Percentiles rank a stretch among this genome's conserved stretches.
Conservation (phyloP, 257 asterid genomes). For the Przewalskia tangutica region DNA sequence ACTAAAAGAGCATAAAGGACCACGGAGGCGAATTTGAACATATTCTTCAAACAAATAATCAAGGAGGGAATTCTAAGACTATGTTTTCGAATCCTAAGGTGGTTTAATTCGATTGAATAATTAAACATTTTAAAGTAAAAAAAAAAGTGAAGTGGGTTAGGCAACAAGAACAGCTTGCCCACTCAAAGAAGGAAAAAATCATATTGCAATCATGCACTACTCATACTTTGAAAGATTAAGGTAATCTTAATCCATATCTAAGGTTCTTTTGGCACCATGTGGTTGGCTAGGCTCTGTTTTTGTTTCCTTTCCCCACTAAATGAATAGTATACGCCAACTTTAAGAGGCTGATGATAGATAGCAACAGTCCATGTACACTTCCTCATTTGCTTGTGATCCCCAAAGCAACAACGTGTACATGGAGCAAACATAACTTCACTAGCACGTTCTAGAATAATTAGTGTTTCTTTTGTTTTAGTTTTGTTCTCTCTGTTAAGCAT, state of each 20-base stretch:
- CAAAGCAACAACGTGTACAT: background rate
- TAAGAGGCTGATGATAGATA: background rate
- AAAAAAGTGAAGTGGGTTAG: background rate
- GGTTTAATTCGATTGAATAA: background rate
- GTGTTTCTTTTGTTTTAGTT: background rate
- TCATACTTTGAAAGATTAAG: background rate
- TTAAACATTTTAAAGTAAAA: background rate
- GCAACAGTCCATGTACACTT: background rate
- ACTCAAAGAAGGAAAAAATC: background rate
- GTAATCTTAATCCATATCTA: background rate
- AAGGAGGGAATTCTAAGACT: background rate
- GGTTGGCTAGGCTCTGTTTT: background rate
- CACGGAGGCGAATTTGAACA: slow-evolving; percentile 24
- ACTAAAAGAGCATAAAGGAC: slow-evolving; percentile 13
- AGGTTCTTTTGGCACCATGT: background rate
- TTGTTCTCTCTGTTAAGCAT: background rate
- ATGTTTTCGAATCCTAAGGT: background rate
- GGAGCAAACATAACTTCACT: background rate
- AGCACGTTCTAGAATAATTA: background rate
- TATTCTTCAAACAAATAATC: slow-evolving; percentile 18
- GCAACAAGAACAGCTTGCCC: background rate
- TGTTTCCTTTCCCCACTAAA: too few relatives aligned
- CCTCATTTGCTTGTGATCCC: background rate
- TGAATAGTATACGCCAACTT: background rate
- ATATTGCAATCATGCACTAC: background rate